Percentiles rank a stretch among this genome's conserved stretches.
phyloP scores from a whole-genome alignment of 202 grass and related monocot genomes.

The Zoysia matrella region DNA sequence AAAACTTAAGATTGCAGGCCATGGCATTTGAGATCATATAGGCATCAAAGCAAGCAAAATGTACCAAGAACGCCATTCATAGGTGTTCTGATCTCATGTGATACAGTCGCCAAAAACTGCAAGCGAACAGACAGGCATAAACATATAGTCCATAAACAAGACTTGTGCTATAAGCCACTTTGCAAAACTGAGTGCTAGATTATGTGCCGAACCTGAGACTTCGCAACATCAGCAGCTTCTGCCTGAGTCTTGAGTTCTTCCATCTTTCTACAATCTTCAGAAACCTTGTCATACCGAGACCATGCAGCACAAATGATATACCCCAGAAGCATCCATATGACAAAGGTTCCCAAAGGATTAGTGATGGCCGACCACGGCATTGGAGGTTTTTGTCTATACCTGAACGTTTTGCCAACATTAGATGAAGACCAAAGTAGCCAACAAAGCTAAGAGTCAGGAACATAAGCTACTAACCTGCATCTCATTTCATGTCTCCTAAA shows the following conservation, averaged over 20 bases:
- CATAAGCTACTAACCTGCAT: conserved; percentile 68
- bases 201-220: conserved; percentile 72
- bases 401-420: conserved; percentile 48
- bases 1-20: conserved; percentile 17
- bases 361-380: conserved; percentile 68
- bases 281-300: too few species aligned
- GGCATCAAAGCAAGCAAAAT: not conserved
- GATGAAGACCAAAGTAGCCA: conserved; percentile 15
- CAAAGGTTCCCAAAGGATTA: conserved; percentile 75
- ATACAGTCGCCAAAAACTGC: conserved; percentile 98
- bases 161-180: conserved; percentile 6
- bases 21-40: conserved; percentile 5
- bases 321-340: conserved; percentile 55
- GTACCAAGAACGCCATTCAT: conserved; percentile 98
- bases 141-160: conserved; percentile 10
- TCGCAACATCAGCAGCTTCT: conserved; percentile 94
- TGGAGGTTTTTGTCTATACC: conserved; percentile 80
- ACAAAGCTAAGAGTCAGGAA: conserved; percentile 13
- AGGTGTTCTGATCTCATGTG: conserved; percentile 98
- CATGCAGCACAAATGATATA: too few species aligned
- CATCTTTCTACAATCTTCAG: too few species aligned
- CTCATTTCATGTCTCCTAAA: conserved; percentile 96
- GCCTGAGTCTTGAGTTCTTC: conserved; percentile 64
- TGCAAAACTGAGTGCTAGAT: conserved; percentile 13
- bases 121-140: conserved; percentile 35